Conservation (phyloP, 331 rosid genomes). For the Malus hybrid region DNA sequence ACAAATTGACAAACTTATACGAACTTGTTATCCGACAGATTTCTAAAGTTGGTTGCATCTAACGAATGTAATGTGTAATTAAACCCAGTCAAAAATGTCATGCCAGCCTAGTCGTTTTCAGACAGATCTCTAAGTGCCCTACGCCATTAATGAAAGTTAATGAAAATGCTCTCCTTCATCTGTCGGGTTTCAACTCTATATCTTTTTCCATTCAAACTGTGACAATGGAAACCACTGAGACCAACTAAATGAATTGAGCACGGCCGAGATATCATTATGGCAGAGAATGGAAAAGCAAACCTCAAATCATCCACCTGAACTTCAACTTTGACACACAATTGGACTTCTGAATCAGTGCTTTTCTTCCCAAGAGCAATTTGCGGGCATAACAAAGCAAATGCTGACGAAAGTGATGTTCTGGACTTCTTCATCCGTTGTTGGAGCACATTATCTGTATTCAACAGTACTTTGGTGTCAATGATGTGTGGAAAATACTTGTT, state of each 20-base stretch:
- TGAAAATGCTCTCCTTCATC: background rate
- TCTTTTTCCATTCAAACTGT: background rate
- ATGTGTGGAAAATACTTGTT: conserved; percentile 63
- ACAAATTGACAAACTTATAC: background rate
- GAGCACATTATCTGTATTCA: conserved; percentile 45
- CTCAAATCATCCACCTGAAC: conserved; percentile 77
- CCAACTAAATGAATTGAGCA: background rate
- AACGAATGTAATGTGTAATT: background rate
- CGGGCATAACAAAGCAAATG: conserved; percentile 73
- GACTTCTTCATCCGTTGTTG: conserved; percentile 63
- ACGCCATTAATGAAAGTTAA: background rate
- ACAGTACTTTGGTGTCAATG: conserved; percentile 76
- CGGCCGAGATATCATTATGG: background rate
- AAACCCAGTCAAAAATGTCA: background rate
- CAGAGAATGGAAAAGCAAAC: conserved; percentile 35
- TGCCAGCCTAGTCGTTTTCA: background rate
- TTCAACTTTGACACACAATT: conserved; percentile 51
- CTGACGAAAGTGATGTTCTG: conserved; percentile 61
- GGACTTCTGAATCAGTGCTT: conserved; percentile 25
- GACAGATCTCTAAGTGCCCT: background rate
- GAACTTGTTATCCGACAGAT: background rate
- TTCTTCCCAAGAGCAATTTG: conserved; percentile 50
- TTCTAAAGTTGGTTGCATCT: background rate
- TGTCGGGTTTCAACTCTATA: background rate
- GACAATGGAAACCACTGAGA: background rate